Conservation (phyloP, 371 early-diverging fungal species). For the Mucor plumbeus region DNA sequence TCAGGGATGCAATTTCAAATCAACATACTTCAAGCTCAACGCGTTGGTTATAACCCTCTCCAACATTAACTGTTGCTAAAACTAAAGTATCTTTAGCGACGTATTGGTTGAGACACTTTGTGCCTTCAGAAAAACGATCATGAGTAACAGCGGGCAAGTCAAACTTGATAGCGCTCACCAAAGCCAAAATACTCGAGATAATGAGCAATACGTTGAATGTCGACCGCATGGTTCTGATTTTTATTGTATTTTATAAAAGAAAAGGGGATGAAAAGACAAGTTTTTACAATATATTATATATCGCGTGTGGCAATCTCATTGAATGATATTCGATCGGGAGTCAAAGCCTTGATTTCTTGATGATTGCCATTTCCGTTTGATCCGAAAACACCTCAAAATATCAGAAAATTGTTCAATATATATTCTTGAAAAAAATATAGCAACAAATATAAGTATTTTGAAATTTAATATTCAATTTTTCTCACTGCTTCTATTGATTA, state of each 20-base stretch:
- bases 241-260: constrained; percentile 4
- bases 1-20: neutral
- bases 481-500: too few species aligned
- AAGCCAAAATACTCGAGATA: constrained; percentile 29
- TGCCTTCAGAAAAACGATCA: constrained; percentile 35
- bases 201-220: constrained; percentile 28
- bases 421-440: neutral
- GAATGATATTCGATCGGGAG: constrained; percentile 14
- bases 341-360: constrained; percentile 2
- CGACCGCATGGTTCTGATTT: constrained; percentile 26
- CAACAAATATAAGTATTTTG: neutral
- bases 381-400: neutral
- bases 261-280: constrained; percentile 12
- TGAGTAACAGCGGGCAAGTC: constrained; percentile 64
- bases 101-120: constrained; percentile 78
- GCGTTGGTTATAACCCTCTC: constrained; percentile 71
- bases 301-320: constrained; percentile 33
- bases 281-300: neutral
- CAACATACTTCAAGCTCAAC: constrained; percentile 68
- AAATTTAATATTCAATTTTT: neutral
- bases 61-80: constrained; percentile 71
- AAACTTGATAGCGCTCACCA: constrained; percentile 72
- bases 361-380: neutral
- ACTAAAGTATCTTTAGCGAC: constrained; percentile 75
- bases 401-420: neutral